Evolutionary conservation across 805 yeast genomes (phyloP), one percentile per base, ranked within the genome.

Genomic region (Candida xyloterini): DNA sequence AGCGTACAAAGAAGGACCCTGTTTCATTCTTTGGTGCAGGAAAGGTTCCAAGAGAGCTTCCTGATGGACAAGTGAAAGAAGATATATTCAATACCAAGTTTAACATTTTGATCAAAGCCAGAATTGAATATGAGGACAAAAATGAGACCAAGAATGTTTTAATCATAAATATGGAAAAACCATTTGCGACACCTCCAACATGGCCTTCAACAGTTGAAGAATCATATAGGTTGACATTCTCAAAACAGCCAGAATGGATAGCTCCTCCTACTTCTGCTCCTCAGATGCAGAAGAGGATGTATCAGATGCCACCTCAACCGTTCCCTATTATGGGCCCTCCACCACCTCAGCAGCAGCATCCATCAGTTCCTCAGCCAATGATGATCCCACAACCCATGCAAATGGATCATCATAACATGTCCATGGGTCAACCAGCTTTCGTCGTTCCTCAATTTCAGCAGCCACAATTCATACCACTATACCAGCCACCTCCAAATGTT

Each of bases 151-250:
- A 43, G 55, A 36, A 54, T 40, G 32, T 56, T 41, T 23, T 53
- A 47, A 59, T 61, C 14, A 67, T 71, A 35, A 51, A 61, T 15
- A 67, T 81, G 44, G 89, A 81, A 49, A 77, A 69, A 51, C 79
- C 93, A 6, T 86, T 74, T 58, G 69, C 70, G 28, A 81, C 91
- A 0, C 81, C 86, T 8, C 95, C 95, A 36, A 81, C 90, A 0
- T 85, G 95, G 95, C 68, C 71, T 15, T 64, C 73, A 33, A 77
- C 79, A 2, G 24, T 29, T 6, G 56, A 52, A n/a, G 79, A 74
- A 42, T 68, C 82, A 2, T 77, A 78, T 60, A 73, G 68, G 40
- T 61, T 66, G 13, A 57, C 75, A 27, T 78, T 79, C 61, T 74
- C 80, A 2, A 68, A 40, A 50, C 59, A 37, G 44, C 56, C 54